A percentile compares a stretch with the other conserved stretches of the same genome.
Conservation (phyloP, 2,329 filamentous ascomycete species). For the Aureobasidium sp. region DNA sequence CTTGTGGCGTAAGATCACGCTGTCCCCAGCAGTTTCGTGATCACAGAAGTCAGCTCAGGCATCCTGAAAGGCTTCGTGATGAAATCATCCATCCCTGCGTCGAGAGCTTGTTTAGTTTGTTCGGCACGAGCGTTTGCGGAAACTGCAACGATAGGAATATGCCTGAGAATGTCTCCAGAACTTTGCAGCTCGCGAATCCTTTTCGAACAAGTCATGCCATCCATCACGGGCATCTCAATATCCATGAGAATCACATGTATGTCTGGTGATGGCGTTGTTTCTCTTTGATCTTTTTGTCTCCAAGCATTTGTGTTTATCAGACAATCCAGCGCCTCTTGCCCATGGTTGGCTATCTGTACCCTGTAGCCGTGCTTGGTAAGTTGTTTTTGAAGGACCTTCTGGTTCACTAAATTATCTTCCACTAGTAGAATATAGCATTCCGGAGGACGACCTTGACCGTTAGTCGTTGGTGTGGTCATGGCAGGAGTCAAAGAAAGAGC, state of each 20-base stretch:
- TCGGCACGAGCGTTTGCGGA: constrained; percentile 76
- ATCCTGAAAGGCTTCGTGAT: constrained; percentile 40
- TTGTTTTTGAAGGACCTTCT: constrained; percentile 32
- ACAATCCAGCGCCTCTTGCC: constrained; percentile 32
- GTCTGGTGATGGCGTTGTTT: too few species aligned
- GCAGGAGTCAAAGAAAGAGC: background rate
- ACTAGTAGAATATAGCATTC: background rate
- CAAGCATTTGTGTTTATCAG: constrained; percentile 25
- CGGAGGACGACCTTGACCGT: background rate
- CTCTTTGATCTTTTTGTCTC: constrained; percentile 10
- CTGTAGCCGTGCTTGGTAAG: constrained; percentile 31
- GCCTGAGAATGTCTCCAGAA: constrained; percentile 28
- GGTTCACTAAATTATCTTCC: constrained; percentile 30
- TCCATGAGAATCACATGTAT: constrained; percentile 5
- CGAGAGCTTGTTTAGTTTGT: constrained; percentile 25
- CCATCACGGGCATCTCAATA: constrained; percentile 78
- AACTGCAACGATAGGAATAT: constrained; percentile 78
- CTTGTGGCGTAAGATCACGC: too few species aligned
- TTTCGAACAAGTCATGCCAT: constrained; percentile 74
- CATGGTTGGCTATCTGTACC: constrained; percentile 30
- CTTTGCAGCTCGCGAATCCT: constrained; percentile 66
- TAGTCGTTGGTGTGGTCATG: background rate
- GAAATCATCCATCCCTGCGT: constrained; percentile 37
- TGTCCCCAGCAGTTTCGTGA: constrained; percentile 26
- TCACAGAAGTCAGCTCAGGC: constrained; percentile 36